Evolutionary conservation across 345 rosid species (phyloP), one percentile per base, ranked within the genome.

Genomic region (Salix arbutifolia): DNA sequence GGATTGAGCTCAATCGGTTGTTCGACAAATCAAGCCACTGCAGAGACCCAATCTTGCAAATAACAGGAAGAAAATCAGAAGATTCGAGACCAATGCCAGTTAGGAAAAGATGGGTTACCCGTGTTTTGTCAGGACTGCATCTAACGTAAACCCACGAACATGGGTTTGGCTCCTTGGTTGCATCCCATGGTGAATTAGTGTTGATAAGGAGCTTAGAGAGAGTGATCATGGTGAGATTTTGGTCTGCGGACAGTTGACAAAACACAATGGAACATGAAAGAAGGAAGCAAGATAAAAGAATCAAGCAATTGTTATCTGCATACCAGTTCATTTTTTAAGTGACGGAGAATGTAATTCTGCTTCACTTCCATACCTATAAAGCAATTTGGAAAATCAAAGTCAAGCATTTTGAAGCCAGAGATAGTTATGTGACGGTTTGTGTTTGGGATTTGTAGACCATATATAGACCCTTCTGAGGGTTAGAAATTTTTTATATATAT

Each of bases 141-240:
- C 5, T 17, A 77, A 92, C 90, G 6, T 90, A 84, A 1, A 73
- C 40, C 98, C 96, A 93, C 7, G 3, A 72, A 80, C 97, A 90
- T 53, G 87, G 89, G 73, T 38, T 9, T 38, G 42, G 42, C 42
- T 86, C 72, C 37, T 1, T 76, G 66, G 73, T 69, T 66, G 48
- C 35, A 80, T 78, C 58, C 98, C 94, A 87, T 5, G 64, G 42
- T 26, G 80, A n/a, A 78, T 23, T 23, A 31, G 79, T 40, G 73
- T 25, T 67, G 74, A 67, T 68, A 0, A 87, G 84, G 5, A 11
- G 13, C 23, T 6, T 26, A 21, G 90, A 86, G 76, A 92, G 74
- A 21, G 60, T 70, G 78, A 53, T 73, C 94, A 94, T 89, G 69
- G 72, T 74, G 70, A 2, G 46, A 31, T 19, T 82, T 79, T 92